Conservation (phyloP, 2,329 filamentous ascomycete genomes). For the Colletotrichum australisinense region DNA sequence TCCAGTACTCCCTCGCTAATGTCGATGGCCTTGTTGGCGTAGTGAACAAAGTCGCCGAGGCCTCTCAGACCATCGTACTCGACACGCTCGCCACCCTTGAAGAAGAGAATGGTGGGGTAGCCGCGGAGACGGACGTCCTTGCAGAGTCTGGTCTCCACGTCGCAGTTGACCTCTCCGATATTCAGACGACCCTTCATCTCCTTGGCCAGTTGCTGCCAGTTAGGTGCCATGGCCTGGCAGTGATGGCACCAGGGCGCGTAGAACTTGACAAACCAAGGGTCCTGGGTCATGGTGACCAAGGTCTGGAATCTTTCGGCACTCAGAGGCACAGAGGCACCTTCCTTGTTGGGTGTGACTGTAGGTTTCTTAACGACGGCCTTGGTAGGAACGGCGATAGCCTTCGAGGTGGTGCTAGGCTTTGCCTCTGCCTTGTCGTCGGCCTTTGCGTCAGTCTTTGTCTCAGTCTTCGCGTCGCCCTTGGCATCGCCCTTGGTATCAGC, state of each 20-base stretch:
- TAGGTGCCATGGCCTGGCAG: constrained; percentile 91
- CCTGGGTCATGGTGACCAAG: constrained; percentile 85
- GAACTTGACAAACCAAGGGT: constrained; percentile 99
- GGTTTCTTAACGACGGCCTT: constrained; percentile 59
- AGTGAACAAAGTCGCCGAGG: constrained; percentile 88
- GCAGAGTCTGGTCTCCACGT: constrained; percentile 86
- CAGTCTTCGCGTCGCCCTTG: constrained; percentile 31
- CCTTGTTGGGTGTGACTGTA: constrained; percentile 74
- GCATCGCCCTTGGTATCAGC: constrained; percentile 41
- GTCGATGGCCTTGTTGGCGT: constrained; percentile 87
- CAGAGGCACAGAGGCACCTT: constrained; percentile 80
- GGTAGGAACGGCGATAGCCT: constrained; percentile 43
- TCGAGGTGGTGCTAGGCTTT: constrained; percentile 38
- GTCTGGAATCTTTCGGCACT: constrained; percentile 88
- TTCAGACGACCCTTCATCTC: constrained; percentile 93
- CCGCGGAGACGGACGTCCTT: constrained; percentile 85
- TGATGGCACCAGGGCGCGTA: constrained; percentile 98
- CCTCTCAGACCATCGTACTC: constrained; percentile 95
- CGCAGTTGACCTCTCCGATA: constrained; percentile 96
- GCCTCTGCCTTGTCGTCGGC: constrained; percentile 38
- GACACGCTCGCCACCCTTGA: constrained; percentile 89
- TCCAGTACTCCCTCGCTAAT: constrained; percentile 82
- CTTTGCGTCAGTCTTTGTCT: constrained; percentile 42
- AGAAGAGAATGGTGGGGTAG: constrained; percentile 93
- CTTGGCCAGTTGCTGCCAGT: constrained; percentile 89